Conservation (phyloP, 495 filamentous ascomycete genomes). For the Annulohypoxylon stygium region DNA sequence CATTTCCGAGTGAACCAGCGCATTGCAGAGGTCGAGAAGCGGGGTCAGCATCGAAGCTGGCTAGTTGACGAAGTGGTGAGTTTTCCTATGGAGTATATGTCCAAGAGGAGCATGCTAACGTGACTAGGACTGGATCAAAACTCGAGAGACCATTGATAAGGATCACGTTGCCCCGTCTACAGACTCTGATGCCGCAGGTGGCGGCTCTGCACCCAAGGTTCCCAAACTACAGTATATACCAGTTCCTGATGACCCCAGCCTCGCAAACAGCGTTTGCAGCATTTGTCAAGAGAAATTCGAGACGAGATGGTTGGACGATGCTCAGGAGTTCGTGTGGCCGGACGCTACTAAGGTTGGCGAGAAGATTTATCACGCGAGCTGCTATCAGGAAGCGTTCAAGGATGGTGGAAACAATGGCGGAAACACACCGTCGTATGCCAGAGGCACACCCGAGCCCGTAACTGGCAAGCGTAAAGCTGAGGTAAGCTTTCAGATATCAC, state of each 20-base stretch:
- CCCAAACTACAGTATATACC: conserved; percentile 80
- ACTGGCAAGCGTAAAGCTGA: conserved; percentile 84
- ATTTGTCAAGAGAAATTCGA: conserved; percentile 97
- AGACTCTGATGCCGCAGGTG: conserved; percentile 34
- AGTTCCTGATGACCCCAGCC: conserved; percentile 80
- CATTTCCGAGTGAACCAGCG: conserved; percentile 95
- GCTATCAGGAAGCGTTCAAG: conserved; percentile 85
- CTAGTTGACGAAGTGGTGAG: conserved; percentile 91
- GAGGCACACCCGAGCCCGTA: conserved; percentile 72
- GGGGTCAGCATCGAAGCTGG: conserved; percentile 90
- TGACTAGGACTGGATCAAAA: conserved; percentile 85
- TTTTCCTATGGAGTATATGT: conserved; percentile 33
- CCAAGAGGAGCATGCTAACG: conserved; percentile 36
- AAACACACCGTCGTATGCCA: conserved; percentile 58
- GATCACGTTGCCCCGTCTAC: conserved; percentile 58
- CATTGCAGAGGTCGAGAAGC: conserved; percentile 81
- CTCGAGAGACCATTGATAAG: conserved; percentile 78
- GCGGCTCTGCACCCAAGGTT: conserved; percentile 43
- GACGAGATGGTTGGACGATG: conserved; percentile 87
- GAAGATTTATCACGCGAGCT: conserved; percentile 89
- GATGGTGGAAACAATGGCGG: conserved; percentile 67
- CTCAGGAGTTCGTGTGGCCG: conserved; percentile 97
- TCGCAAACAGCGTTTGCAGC: conserved; percentile 80
- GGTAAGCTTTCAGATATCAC: conserved; percentile 58
- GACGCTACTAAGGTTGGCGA: conserved; percentile 84